Evolutionary conservation across 225 moss, liverwort and hornwort genomes (phyloP), one percentile per base, ranked within the genome.

Genomic region (Straminergon stramineum): DNA sequence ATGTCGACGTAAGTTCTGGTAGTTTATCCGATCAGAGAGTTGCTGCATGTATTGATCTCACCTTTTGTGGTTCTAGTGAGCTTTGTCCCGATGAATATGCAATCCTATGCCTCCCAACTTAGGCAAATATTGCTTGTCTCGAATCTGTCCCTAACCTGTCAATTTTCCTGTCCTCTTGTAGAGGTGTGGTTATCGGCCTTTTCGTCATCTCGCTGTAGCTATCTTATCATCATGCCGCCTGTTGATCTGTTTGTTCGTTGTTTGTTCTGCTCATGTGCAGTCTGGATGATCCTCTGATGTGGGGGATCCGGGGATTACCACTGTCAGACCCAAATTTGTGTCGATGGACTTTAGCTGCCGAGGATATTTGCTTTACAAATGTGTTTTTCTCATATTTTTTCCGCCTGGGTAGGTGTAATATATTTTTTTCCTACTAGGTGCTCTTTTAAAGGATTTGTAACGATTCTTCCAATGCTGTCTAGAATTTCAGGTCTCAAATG

Each of bases 291-390:
- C 99, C 99, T 86, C 77, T 99, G 92, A 95, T 99, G 96, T 99
- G 99, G 99, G 99, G 99, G 31, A 90, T 99, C 52, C 94, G 89
- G 82, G 97, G 97, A 85, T 92, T 99, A 65, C 95, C 97, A 73
- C 30, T 94, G 81, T 78, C 90, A 57, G 91, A 97, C 66, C 74
- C 95, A 74, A 97, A 92, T 84, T 90, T 95, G 76, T 91, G 94
- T 88, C 96, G 99, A 87, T 99, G 99, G 99, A 94, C 96, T 80
- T 85, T 97, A 51, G 87, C 97, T 92, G 99, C 99, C 14, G 96
- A 96, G 86, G 99, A 99, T 89, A 99, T 99, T 82, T 99, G 97
- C 92, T 99, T 99, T 90, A 97, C 97, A 62, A 99, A 99, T 88
- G 90, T 90, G 43, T 51, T 94, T 45, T 95, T 95, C 90, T 96